A percentile compares a stretch with the other conserved stretches of the same genome.
Evolutionary conservation across 768 basidiomycete genomes (phyloP).

Genomic region (Rossbeevera mucosa): DNA sequence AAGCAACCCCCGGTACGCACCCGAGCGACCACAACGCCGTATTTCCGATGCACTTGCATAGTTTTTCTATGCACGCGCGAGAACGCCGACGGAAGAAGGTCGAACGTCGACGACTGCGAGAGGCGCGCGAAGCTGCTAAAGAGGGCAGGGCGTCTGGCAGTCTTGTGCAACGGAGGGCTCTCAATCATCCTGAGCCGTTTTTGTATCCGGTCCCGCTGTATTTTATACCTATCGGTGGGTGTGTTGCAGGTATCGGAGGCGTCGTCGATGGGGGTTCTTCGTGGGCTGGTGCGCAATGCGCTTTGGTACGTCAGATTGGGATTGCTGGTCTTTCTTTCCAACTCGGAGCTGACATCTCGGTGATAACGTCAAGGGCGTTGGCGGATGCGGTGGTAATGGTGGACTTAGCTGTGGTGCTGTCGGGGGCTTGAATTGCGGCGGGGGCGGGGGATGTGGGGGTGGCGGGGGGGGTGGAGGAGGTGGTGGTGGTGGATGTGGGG

Average conservation of each 20-base stretch:
- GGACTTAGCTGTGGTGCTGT: background rate
- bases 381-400: background rate
- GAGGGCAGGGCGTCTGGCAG: background rate
- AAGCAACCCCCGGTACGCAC: conserved; percentile 42
- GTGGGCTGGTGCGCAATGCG: background rate
- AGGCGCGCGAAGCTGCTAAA: background rate
- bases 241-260: background rate
- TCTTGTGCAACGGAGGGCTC: background rate
- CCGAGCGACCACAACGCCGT: conserved; percentile 52
- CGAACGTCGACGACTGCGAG: background rate
- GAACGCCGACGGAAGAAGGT: background rate
- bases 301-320: background rate
- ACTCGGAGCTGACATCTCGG: background rate
- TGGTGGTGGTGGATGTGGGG: background rate
- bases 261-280: background rate
- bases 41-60: conserved; percentile 27
- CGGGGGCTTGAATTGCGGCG: background rate
- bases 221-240: background rate
- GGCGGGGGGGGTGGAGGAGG: too few species aligned
- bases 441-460: background rate
- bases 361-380: background rate
- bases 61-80: background rate
- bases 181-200: background rate
- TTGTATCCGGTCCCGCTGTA: background rate
- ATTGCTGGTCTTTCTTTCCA: background rate